phyloP scores from a whole-genome alignment of 805 yeast species.

The Metschnikowia amazonensis region DNA sequence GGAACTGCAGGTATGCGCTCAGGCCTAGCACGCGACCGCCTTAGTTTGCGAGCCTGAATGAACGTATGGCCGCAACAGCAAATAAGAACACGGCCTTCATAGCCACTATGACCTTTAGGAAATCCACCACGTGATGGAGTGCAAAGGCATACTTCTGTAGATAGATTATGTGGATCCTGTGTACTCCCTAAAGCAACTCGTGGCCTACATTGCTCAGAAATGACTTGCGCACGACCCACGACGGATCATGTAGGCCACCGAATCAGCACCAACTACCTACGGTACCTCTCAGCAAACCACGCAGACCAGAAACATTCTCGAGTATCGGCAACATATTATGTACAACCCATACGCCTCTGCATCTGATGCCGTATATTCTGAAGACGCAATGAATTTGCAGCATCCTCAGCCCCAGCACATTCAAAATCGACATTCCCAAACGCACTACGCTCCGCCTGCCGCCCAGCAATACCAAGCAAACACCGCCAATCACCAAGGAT shows the following conservation, averaged over 20 bases:
- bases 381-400: conserved; percentile 13
- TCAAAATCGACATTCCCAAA: conserved; percentile 1
- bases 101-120: no score
- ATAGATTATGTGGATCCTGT: neutral
- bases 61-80: neutral
- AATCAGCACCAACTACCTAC: neutral
- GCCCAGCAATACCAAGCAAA: neutral
- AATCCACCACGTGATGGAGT: neutral
- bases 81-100: neutral
- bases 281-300: neutral
- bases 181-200: neutral
- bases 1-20: conserved; percentile 5
- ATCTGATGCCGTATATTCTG: conserved; percentile 14
- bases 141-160: neutral
- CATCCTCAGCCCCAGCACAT: conserved; percentile 22
- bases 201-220: neutral
- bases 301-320: neutral
- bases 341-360: conserved; percentile 38
- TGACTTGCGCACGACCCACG: conserved; percentile 1
- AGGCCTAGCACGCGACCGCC: neutral
- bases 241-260: conserved; percentile 1
- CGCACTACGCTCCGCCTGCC: neutral
- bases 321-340: conserved; percentile 20
- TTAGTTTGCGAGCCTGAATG: neutral
- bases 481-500: conserved; percentile 9